Base-by-base conservation (phyloP, 176 grass and related monocot species). In the Juncus inflexus region DNA sequence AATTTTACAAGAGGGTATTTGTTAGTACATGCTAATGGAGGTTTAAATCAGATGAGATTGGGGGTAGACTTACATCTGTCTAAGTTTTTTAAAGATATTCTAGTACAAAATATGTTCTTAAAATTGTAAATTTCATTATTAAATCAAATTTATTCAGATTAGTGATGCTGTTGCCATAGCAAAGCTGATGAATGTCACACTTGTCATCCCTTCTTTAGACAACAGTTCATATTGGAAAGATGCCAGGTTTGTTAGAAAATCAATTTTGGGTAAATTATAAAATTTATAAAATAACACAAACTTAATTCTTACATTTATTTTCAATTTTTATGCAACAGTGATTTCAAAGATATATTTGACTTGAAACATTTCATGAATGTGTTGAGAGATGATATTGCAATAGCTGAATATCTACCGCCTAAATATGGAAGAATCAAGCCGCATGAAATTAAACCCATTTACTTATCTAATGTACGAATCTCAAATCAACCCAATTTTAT, bases 291-390 rank as follows among this genome's bases (percentile, higher is more conserved):
- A 52, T 10, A 35, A 9, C 9, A 68, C 0, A 51, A 4, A 5
- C 12, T 15, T 57, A 57, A 15, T 57, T 4, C 3, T 16, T 28
- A 57, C 54, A 12, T 57, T 6, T 15, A 57, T 12, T 57, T 57
- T 19, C 54, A 14, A 15, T 57, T 6, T 7, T 6, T 15, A 12
- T 57, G 3, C 11, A 57, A 57, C 54, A 90, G 87, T 43, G 70
- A 90, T 52, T 90, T 90, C 70, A 67, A 77, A 49, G 87, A 90
- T 14, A 86, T 90, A 77, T 90, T 90, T 37, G 79, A 90, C 3
- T 59, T 79, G 3, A 70, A 80, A 10, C 66, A 67, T 77, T 90
- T 90, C 72, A 86, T 80, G 37, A 62, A 86, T 9, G 59, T 59
- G 10, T 56, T 90, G 3, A 83, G 78, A 74, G 83, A 86, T 57